A percentile compares a stretch with the other conserved stretches of the same genome.
These are phyloP conservation scores for Plicaturopsis crispa DNA, from an alignment of 768 basidiomycete genomes.

Conservation along the genomic window DNA sequence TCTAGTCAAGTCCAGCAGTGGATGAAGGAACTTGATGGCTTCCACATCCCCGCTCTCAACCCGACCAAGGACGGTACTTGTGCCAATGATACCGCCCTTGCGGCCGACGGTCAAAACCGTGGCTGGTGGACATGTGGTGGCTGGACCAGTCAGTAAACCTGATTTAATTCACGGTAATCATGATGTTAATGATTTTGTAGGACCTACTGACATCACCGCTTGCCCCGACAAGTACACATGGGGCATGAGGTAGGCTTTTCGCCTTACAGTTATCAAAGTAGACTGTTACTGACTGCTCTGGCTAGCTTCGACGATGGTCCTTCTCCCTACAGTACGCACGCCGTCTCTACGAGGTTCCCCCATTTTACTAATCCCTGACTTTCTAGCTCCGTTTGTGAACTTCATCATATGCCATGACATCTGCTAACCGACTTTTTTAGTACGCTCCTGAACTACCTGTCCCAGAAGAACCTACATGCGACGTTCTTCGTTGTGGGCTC, in stretches of 20 bases:
- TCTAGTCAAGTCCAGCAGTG: slow-evolving; percentile 61
- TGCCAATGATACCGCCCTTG: slow-evolving; percentile 45
- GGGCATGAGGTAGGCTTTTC: slow-evolving; percentile 51
- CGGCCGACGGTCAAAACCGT: slow-evolving; percentile 46
- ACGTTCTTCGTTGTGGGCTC: slow-evolving; percentile 93
- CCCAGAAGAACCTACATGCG: slow-evolving; percentile 52
- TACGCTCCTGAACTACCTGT: slow-evolving; percentile 66
- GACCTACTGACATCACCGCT: slow-evolving; percentile 45
- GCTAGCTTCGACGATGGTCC: slow-evolving; percentile 84
- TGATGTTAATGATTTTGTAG: neutral
- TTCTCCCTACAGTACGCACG: slow-evolving; percentile 62
- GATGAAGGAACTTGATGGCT: slow-evolving; percentile 71
- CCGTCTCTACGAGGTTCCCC: neutral
- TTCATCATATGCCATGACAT: neutral
- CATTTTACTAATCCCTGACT: slow-evolving; percentile 8
- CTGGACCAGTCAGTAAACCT: slow-evolving; percentile 33
- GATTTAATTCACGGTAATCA: neutral
- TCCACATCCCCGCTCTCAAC: slow-evolving; percentile 55
- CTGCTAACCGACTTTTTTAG: slow-evolving; percentile 21
- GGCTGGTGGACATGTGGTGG: slow-evolving; percentile 95
- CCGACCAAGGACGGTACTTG: slow-evolving; percentile 70
- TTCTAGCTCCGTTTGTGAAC: slow-evolving; percentile 16
- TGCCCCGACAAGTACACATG: slow-evolving; percentile 67
- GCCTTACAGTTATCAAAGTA: neutral
- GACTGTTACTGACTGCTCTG: slow-evolving; percentile 4